Conservation (phyloP, 2,329 filamentous ascomycete genomes). For the Venturia pyrina region DNA sequence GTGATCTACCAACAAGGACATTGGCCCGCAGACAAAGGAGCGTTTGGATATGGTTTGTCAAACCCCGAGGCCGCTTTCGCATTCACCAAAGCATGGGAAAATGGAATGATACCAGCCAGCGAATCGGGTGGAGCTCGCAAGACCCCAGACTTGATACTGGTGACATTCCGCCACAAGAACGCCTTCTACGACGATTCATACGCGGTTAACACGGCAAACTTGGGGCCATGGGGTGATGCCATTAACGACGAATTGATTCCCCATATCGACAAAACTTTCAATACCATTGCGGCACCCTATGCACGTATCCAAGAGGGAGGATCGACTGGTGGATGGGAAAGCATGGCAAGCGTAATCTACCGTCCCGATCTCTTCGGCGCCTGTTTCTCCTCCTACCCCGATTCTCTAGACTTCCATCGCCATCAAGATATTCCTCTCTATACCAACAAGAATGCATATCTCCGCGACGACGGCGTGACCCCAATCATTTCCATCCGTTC, state of each 20-base stretch:
- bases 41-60: neutral
- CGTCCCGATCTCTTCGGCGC: constrained; percentile 29
- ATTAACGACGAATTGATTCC: constrained; percentile 32
- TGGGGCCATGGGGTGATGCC: constrained; percentile 30
- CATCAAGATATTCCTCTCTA: constrained; percentile 30
- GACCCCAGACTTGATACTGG: constrained; percentile 27
- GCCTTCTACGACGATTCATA: constrained; percentile 31
- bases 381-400: constrained; percentile 29
- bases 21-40: constrained; percentile 19
- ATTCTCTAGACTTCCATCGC: constrained; percentile 27
- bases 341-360: constrained; percentile 26
- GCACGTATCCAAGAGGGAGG: constrained; percentile 28
- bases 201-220: constrained; percentile 29
- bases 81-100: neutral
- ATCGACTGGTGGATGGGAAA: constrained; percentile 28
- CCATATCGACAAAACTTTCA: constrained; percentile 24
- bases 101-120: constrained; percentile 15
- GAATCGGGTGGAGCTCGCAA: constrained; percentile 20
- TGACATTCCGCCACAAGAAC: constrained; percentile 29
- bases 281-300: constrained; percentile 27
- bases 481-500: constrained; percentile 23
- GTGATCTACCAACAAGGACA: constrained; percentile 28
- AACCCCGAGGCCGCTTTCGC: neutral
- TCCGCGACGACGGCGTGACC: constrained; percentile 20
- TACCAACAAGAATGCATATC: constrained; percentile 22